These are phyloP conservation scores for Neurospora pannonica DNA, from an alignment of 495 filamentous ascomycete species.

Conservation along the genomic window DNA sequence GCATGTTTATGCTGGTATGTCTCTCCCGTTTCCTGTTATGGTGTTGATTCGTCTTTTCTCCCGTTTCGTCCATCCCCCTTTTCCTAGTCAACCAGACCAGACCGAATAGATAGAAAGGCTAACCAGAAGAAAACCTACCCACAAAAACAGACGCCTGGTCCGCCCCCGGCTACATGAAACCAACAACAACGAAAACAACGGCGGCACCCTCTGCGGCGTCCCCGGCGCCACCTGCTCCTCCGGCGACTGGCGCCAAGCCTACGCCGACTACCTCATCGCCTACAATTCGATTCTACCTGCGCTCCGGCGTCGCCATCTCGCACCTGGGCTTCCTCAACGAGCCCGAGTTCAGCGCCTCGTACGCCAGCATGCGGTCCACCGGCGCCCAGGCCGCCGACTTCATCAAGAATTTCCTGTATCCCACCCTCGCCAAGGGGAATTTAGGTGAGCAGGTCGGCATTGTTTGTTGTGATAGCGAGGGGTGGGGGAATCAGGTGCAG, in stretches of 20 bases:
- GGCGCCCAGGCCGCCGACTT: constrained; percentile 33
- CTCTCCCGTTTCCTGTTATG: background rate
- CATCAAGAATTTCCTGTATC: constrained; percentile 26
- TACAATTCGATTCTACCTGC: constrained; percentile 41
- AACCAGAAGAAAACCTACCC: background rate
- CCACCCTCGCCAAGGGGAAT: constrained; percentile 20
- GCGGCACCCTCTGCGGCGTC: constrained; percentile 46
- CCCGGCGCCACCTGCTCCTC: constrained; percentile 31
- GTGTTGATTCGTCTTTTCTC: background rate
- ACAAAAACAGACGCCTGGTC: constrained; percentile 23
- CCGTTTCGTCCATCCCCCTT: too few relatives aligned
- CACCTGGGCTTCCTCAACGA: constrained; percentile 40
- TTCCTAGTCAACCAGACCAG: background rate
- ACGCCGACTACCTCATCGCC: constrained; percentile 45
- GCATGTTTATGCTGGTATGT: constrained; percentile 42
- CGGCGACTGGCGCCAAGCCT: constrained; percentile 48
- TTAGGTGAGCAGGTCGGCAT: constrained; percentile 24
- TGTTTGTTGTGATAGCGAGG: constrained; percentile 32
- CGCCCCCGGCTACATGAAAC: constrained; percentile 46
- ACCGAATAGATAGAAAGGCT: background rate
- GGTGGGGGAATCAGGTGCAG: constrained; percentile 30
- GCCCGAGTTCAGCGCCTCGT: constrained; percentile 30
- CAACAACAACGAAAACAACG: constrained; percentile 39
- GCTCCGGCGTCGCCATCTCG: constrained; percentile 40
- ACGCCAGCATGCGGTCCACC: constrained; percentile 29